Conservation (phyloP, 2,329 filamentous ascomycete genomes). For the Acrocalymma vagum region DNA sequence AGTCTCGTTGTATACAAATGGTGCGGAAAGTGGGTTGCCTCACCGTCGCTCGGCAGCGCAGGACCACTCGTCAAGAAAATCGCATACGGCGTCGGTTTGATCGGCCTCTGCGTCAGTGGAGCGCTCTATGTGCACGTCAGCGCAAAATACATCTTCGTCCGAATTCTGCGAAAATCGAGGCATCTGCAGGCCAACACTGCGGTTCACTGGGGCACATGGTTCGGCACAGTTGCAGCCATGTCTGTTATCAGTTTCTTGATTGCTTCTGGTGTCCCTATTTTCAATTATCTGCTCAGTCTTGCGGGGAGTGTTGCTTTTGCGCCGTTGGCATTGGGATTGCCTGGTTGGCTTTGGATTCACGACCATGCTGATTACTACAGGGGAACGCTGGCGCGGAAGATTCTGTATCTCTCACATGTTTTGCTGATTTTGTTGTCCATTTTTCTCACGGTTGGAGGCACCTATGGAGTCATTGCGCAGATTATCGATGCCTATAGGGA, state of each 20-base stretch:
- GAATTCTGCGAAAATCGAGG: slow-evolving; percentile 58
- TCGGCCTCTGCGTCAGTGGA: slow-evolving; percentile 61
- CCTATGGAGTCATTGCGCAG: slow-evolving; percentile 60
- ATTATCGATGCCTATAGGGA: slow-evolving; percentile 62
- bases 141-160: slow-evolving; percentile 64
- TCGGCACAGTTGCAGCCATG: slow-evolving; percentile 55
- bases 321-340: slow-evolving; percentile 58
- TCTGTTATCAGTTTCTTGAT: slow-evolving; percentile 58
- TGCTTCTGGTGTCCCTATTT: slow-evolving; percentile 63
- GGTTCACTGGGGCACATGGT: slow-evolving; percentile 62
- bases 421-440: slow-evolving; percentile 55
- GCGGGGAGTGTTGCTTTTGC: slow-evolving; percentile 62
- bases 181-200: slow-evolving; percentile 61
- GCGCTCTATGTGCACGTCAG: slow-evolving; percentile 59
- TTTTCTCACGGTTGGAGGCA: slow-evolving; percentile 59
- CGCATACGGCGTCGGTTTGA: slow-evolving; percentile 65
- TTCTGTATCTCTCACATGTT: slow-evolving; percentile 52
- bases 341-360: slow-evolving; percentile 61
- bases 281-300: slow-evolving; percentile 61
- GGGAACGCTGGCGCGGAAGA: slow-evolving; percentile 45
- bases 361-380: slow-evolving; percentile 55
- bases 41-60: slow-evolving; percentile 67
- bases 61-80: slow-evolving; percentile 67
- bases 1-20: slow-evolving; percentile 68
- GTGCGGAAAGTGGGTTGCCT: slow-evolving; percentile 69